Evolutionary conservation across 805 yeast genomes (phyloP), one percentile per base, ranked within the genome.

Genomic region (Metschnikowia similis): DNA sequence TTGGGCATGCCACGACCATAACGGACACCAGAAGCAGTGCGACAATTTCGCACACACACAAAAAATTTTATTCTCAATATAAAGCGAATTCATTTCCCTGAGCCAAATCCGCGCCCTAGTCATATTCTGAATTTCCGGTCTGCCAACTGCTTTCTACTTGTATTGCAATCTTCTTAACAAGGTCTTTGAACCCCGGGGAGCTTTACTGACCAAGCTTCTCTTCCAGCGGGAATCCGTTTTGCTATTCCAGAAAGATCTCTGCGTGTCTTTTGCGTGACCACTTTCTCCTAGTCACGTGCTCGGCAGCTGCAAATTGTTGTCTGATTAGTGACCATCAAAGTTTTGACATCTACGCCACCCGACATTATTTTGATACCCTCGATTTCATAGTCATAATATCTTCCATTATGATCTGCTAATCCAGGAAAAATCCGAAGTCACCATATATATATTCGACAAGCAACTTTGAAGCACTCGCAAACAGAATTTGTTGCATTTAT

Each of bases 1-100:
- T 41, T 41, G 45, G 27, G 14, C 35, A 8, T n/a, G 35, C 35
- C 44, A 41, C 44, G 44, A 41, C 44, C 44, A n/a, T 21, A 38
- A 30, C 39, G 26, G 27, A 38, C 28, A 26, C 34, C 45, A 41
- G 37, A 14, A 27, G 36, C 37, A n/a, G 45, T n/a, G 37, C 45
- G 26, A 27, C 37, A 41, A 26, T 41, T 41, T 31, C 45, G 45
- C 30, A 13, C 43, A 13, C 30, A 13, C 43, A 13, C 45, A 7
- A 37, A 41, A 41, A 41, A 41, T 26, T 41, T 41, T 41, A 27
- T 14, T 43, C 40, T 35, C 30, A 40, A 43, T 43, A 43, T 43
- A 43, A 43, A 43, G 46, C 46, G 45, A 41, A 41, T 32, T 21
- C 42, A 28, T 38, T 41, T 31, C 37, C 45, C 45, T 14, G 14